Evolutionary conservation across 805 yeast species (phyloP), one percentile per base, ranked within the genome.

Genomic region (Yarrowia alimentaria): DNA sequence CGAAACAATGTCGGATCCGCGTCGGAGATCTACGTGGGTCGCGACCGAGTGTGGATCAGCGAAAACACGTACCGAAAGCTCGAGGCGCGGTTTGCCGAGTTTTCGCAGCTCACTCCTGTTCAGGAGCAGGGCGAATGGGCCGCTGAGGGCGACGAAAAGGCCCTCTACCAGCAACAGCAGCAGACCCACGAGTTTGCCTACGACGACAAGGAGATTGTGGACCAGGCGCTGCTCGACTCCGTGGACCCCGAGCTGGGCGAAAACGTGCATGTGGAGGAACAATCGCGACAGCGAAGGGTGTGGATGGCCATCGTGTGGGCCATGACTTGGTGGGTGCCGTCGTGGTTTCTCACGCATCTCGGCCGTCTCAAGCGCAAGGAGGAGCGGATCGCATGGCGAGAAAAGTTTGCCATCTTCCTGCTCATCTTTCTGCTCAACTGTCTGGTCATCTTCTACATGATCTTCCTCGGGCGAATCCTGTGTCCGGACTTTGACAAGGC

Each of bases 241-340:
- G 78, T 68, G 82, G 83, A 14, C 69, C 78, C 51, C 77, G 83
- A 64, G 83, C 83, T 18, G 82, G 79, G 60, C 77, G 83, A 3
- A 74, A 76, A 51, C 26, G 52, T 67, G 8, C 67, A 67, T 48
- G 66, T 67, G 6, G 57, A 57, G 17, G 50, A 53, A 8, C 64
- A 60, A 53, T 58, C 73, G 1, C 29, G 56, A 5, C 58, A 64
- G 20, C 59, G 74, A 16, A 59, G 58, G 30, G 55, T 59, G 4
- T 70, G 74, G 74, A 61, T 70, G 57, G 58, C 58, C 29, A 49
- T 70, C 21, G 73, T 69, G 1, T 64, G 65, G 66, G 28, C 58
- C 5, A 58, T 61, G 34, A 70, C 74, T 1, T 70, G 67, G 66
- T 70, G 69, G 68, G 54, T 67, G 13, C 74, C 74, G 4, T 69